Base-by-base conservation (phyloP, 495 filamentous ascomycete species). In the Penicillium desertorum region DNA sequence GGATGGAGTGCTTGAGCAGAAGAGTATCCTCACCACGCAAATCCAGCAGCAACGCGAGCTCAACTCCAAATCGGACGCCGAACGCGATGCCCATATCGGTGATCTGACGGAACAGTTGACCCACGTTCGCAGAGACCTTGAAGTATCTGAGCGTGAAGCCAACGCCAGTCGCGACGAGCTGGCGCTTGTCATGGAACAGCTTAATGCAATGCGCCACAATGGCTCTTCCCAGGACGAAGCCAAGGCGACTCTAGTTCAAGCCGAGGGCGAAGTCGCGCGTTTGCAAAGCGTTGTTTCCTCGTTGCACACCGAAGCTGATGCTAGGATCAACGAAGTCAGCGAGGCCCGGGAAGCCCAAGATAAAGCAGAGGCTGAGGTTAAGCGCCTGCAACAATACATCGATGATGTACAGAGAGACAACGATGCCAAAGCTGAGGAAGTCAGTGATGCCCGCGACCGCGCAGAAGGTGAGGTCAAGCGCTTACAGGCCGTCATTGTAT, bases 31-130 rank as follows among this genome's bases (percentile, higher is more conserved):
- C 22, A 86, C 88, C 58, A 85, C 90, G 4, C 91, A 97, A 62
- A 90, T 96, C 62, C 91, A 95, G 72, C 90, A 96, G 67, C 92
- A 97, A 71, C 86, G 91, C 41, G 90, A 94, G 63, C 81, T 96
- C 49, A 94, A 92, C 67, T 89, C 74, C 61, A 81, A 83, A 63
- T 85, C 82, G 0, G 82, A 85, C 57, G 74, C 76, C 0, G 74
- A 84, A 58, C 79, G 81, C 45, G 83, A 85, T 59, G 76, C 76
- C 6, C 76, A 81, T 44, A 74, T 83, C 41, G 76, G 69, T 29
- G 76, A 80, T 23, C 57, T 82, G 45, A 74, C 74, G 25, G 78
- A 79, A 78, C 73, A 81, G 62, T 57, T 81, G 44, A 55, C 79
- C 51, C 70, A 76, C 37, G 57, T 60, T 7, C 79, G 71, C 48